Evolutionary conservation across 208 protist species (phyloP), one percentile per base, ranked within the genome.

Genomic region (Trypanosoma boissoni): DNA sequence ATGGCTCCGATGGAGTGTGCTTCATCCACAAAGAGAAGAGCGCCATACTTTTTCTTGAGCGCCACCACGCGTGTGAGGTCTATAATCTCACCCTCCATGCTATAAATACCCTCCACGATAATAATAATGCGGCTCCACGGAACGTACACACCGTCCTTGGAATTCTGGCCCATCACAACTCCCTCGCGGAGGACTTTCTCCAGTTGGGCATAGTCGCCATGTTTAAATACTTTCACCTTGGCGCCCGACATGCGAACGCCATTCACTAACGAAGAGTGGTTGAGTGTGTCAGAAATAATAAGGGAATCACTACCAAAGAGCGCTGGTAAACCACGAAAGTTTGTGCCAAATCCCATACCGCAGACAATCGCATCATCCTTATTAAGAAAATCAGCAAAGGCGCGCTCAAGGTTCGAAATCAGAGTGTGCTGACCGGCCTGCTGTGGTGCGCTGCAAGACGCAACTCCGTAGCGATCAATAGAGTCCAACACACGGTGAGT

Each of bases 1-100:
- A 98, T 97, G 20, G 98, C 83, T 58, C 98, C 98, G 56, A 99
- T 98, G 27, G 97, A 98, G 74, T 99, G 98, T 5, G 98, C 97
- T 86, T 99, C 98, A 72, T 99, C 98, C 34, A 98, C 72, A 73
- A 98, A 99, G 2, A 98, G 94, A 21, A 99, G 68, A 2, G 95
- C 95, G 57, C 92, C 90, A 83, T 99, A 98, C 69, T 98, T 89
- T 56, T 98, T 95, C 46, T 97, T 96, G 1, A 99, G 54, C 43
- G 94, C 92, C 36, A 98, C 97, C 18, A 99, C 94, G 37, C 83
- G 80, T 32, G 76, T 70, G 26, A 99, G 92, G 51, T 98, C 92
- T 12, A 95, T 81, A 55, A 99, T 98, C 55, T 96, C 96, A 18
- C 98, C 98, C 51, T 98, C 97, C 98, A 99, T 99, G 34, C 93